Base-by-base conservation (phyloP, 176 grass and related monocot genomes). In the Musa acuminata region DNA sequence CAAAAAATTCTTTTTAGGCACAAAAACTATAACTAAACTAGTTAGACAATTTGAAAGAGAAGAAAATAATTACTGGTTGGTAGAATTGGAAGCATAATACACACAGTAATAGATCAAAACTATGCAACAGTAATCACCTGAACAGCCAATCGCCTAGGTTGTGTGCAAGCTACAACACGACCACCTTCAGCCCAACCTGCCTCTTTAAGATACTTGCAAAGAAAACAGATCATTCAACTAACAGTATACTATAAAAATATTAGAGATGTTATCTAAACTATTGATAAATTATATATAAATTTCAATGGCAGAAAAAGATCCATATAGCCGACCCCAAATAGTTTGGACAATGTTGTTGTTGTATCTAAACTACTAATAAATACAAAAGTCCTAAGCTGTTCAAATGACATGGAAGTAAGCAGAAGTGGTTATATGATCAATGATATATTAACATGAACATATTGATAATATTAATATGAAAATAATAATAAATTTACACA, bases 171-270 rank as follows among this genome's bases (percentile, higher is more conserved):
- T 74, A 93, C 93, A 89, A 98, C 84, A 68, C 85, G 86, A 79
- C 88, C 94, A 60, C 85, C 94, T 21, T 93, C 94, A 69, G 94
- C 88, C 94, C 88, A 98, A 78, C 90, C 95, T 84, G 95, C 90
- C 66, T 98, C 95, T 64, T 89, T 98, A 60, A 98, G 87, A 79
- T 83, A 98, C 95, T 93, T 71, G 49, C 66, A 76, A 79, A 74
- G 23, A 55, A 22, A 81, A 69, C 25, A 68, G 78, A 52, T 66
- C 51, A 68, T 49, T 53, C 22, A 60, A 51, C 1, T 21, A 64
- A 77, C 51, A 8, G 19, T 53, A 69, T n/a, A 29, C 24, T 8
- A 22, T 77, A 20, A n/a, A 20, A 35, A 12, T 29, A 53, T 51
- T 25, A 1, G 9, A 24, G 25, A 62, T 73, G 13, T 13, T 71